Conservation (phyloP, 2,329 filamentous ascomycete species). For the Beauveria asiatica region DNA sequence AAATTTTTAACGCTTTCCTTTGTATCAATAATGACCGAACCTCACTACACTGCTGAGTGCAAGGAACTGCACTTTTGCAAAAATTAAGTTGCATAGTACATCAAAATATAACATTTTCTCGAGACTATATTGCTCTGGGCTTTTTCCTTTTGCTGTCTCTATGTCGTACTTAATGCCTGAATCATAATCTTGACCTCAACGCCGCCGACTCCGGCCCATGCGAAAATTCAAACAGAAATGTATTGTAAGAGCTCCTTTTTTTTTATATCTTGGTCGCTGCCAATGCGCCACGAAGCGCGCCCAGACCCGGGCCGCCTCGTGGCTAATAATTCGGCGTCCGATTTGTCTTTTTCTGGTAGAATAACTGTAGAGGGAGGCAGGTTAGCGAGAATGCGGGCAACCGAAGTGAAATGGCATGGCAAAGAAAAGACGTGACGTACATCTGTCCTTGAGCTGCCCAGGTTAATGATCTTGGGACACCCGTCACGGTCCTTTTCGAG, state of each 20-base stretch:
- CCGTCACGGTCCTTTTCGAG: conserved; percentile 96
- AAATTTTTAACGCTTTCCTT: conserved; percentile 10
- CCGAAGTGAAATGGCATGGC: not conserved
- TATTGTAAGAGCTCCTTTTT: not conserved
- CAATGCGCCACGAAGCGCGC: conserved; percentile 1
- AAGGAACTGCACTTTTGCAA: not conserved
- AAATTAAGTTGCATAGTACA: conserved; percentile 6
- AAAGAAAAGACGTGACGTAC: conserved; percentile 37
- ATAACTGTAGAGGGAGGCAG: conserved; percentile 34
- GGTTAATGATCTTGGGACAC: conserved; percentile 98
- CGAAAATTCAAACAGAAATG: not conserved
- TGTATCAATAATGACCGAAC: conserved; percentile 11
- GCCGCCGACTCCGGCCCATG: conserved; percentile 10
- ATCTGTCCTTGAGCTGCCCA: conserved; percentile 92
- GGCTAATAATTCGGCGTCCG: conserved; percentile 47
- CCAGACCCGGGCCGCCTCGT: conserved; percentile 41
- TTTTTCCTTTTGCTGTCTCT: not conserved
- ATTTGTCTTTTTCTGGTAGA: conserved; percentile 61
- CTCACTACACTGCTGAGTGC: not conserved
- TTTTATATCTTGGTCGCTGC: conserved; percentile 6
- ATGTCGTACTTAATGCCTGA: not conserved
- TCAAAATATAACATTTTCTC: not conserved
- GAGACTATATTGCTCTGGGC: not conserved
- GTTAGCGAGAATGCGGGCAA: not conserved
- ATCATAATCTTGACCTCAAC: not conserved